phyloP scores from a whole-genome alignment of 2,329 filamentous ascomycete genomes.

The Ustulina deusta region DNA sequence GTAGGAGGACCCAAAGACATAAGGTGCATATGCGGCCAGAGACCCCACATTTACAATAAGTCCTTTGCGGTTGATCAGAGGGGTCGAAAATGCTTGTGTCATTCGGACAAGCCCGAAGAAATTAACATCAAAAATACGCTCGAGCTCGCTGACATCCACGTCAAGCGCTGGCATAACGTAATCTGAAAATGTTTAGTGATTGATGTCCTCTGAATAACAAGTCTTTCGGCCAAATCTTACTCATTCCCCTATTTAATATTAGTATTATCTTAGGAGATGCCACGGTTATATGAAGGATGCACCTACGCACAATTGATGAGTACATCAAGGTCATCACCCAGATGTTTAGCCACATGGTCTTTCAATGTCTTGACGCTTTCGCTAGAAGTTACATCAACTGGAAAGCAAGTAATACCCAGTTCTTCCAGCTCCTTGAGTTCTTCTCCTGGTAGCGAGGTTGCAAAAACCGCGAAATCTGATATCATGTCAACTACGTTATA shows the following conservation, averaged over 20 bases:
- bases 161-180: constrained; percentile 37
- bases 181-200: constrained; percentile 25
- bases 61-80: constrained; percentile 32
- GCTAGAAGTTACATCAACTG: constrained; percentile 31
- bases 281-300: not conserved
- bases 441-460: constrained; percentile 32
- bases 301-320: constrained; percentile 38
- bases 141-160: constrained; percentile 26
- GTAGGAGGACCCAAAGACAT: constrained; percentile 37
- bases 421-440: constrained; percentile 23
- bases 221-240: constrained; percentile 2
- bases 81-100: constrained; percentile 25
- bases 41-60: constrained; percentile 33
- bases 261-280: not conserved
- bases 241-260: constrained; percentile 19
- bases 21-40: constrained; percentile 33
- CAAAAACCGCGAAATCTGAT: constrained; percentile 26
- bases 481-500: constrained; percentile 5
- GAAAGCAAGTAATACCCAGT: constrained; percentile 24
- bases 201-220: not conserved
- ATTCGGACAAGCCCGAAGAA: constrained; percentile 33
- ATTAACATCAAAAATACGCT: constrained; percentile 38
- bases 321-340: constrained; percentile 33
- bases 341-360: constrained; percentile 9
- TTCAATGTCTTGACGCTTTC: constrained; percentile 21